A percentile compares a stretch with the other conserved stretches of the same genome.
Evolutionary conservation across 495 filamentous ascomycete species (phyloP).

Genomic region (Cercophora sp.): DNA sequence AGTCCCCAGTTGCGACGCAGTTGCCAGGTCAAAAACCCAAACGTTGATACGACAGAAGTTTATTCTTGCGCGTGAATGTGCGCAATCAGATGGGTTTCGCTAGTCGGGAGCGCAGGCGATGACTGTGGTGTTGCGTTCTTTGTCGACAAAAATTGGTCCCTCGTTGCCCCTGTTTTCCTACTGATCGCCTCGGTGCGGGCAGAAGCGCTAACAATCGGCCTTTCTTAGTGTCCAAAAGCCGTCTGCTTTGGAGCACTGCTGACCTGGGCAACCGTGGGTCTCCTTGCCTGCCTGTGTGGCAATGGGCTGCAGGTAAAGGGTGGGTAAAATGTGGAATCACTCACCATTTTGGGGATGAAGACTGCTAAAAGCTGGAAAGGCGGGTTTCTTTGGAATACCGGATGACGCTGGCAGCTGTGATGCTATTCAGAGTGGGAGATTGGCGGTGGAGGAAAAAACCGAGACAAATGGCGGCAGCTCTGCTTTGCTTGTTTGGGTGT

Average conservation of each 20-base stretch:
- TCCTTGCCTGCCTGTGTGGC: conserved; percentile 4
- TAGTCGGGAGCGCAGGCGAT: background rate
- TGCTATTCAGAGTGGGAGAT: conserved; percentile 17
- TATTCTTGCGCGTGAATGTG: background rate
- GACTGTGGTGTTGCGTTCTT: background rate
- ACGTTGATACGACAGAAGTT: no score
- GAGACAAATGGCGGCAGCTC: conserved; percentile 21
- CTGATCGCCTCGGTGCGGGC: conserved; percentile 10
- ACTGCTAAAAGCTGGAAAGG: background rate
- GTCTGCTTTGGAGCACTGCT: conserved; percentile 17
- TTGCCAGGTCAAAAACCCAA: no score
- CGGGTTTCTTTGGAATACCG: background rate
- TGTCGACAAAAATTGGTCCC: conserved; percentile 1
- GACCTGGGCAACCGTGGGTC: conserved; percentile 25
- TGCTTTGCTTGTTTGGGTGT: conserved; percentile 19
- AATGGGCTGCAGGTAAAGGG: background rate
- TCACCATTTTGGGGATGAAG: conserved; percentile 18
- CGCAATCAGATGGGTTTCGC: background rate
- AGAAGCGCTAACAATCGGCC: conserved; percentile 21
- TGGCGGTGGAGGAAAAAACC: conserved; percentile 7
- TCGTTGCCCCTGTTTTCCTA: conserved; percentile 10
- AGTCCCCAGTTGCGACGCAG: background rate
- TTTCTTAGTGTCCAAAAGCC: conserved; percentile 15
- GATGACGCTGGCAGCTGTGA: conserved; percentile 6
- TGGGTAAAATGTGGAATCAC: conserved; percentile 6